These are phyloP conservation scores for Chenopodium berlandieri DNA, from an alignment of 148 eudicot species.

Conservation along the genomic window DNA sequence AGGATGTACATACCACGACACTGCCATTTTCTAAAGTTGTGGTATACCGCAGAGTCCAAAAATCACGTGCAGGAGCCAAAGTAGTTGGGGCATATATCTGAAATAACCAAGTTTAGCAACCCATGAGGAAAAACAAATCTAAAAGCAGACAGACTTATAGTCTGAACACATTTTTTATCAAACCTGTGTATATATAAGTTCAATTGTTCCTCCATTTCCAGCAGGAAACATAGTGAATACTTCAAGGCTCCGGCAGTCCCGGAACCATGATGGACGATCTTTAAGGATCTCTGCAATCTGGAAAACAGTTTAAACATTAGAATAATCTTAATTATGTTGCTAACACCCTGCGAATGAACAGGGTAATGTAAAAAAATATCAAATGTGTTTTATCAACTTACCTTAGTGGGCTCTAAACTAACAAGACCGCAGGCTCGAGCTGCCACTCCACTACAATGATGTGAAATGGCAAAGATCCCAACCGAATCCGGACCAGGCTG, in stretches of 20 bases:
- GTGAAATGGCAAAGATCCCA: constrained; percentile 98
- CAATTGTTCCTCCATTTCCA: constrained; percentile 93
- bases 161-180: not conserved
- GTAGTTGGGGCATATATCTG: constrained; percentile 97
- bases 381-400: constrained; percentile 23
- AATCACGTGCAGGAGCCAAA: constrained; percentile 90
- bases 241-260: constrained; percentile 96
- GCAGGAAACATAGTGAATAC: constrained; percentile 82
- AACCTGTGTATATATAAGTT: constrained; percentile 86
- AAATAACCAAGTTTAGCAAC: constrained; percentile 17
- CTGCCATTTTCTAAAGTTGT: constrained; percentile 87
- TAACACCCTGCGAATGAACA: not conserved
- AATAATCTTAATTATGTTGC: not conserved
- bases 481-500: constrained; percentile 99
- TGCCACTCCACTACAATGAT: constrained; percentile 85
- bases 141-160: not conserved
- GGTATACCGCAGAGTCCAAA: constrained; percentile 96
- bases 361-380: not conserved
- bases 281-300: constrained; percentile 95
- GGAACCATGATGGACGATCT: constrained; percentile 97
- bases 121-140: not conserved
- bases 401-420: constrained; percentile 93
- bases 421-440: constrained; percentile 99
- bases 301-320: constrained; percentile 15
- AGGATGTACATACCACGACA: constrained; percentile 62